Base-by-base conservation (phyloP, 106 monocot genomes). In the Dendrobium officinale region DNA sequence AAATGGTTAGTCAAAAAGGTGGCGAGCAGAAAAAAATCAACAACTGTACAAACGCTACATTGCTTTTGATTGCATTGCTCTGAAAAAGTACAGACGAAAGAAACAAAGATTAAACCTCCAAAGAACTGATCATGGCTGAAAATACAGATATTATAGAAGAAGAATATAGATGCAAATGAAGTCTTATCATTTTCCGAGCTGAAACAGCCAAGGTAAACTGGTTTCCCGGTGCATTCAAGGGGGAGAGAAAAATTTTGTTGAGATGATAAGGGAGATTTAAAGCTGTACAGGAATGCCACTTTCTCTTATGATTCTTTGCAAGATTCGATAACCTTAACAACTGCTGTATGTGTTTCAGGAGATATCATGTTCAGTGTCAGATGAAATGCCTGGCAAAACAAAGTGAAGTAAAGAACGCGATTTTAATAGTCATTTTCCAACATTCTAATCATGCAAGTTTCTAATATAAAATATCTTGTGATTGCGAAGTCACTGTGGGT, bases 301-400 rank as follows among this genome's bases (percentile, higher is more conserved):
- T n/a, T 61, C 82, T 73, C 81, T 78, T 79, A 90, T 67, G 88
- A 81, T 78, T 64, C 85, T 88, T 83, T 92, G 91, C 95, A 96
- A 54, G 89, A 89, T 85, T 93, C 89, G 17, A 96, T 96, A 3
- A 96, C 88, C 89, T 96, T 85, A 17, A 70, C 79, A 31, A 96
- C 95, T 64, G 89, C 77, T 54, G 93, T 83, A 80, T 96, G 91
- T 37, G 95, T 96, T 85, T 96, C 95, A 20, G 89, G 85, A 29
- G 95, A 84, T 82, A 96, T 93, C 95, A 96, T 91, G 84, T 91
- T 96, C 76, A 96, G 72, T 40, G 84, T 79, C 88, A 93, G 79
- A 85, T 95, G 95, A 78, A 95, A 95, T 70, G 83, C 87, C 95
- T 95, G 86, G 2, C 75, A 83, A 80, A 73, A 40, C 20, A 70